Evolutionary conservation across 2,329 filamentous ascomycete species (phyloP), one percentile per base, ranked within the genome.

Genomic region (Cercospora beticola): DNA sequence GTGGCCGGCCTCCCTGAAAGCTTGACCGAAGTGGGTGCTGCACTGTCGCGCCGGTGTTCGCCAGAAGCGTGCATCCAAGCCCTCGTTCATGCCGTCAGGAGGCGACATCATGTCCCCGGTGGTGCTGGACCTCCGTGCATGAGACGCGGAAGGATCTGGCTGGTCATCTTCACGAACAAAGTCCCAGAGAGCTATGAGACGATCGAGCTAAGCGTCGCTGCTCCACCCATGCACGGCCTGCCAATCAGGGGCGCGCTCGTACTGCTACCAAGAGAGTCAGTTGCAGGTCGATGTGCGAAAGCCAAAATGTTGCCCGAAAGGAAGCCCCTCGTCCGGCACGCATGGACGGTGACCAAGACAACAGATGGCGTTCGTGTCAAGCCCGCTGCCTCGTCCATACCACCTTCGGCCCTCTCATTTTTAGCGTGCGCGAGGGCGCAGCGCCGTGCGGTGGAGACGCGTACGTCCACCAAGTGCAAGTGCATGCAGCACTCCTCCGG

Each of bases 401-500:
- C 46, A 62, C 54, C 62, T 28, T 65, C 43, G 61, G 49, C 46
- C 60, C 63, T 62, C 21, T 33, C 31, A 23, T 33, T 33, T 30
- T 31, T 63, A 65, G 66, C 62, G 63, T 40, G 26, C 6, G 54
- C 54, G 54, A n/a, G 23, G 28, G 56, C 56, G 28, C 56, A 21
- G 40, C 54, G 62, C 26, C 33, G 23, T 52, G 67, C 56, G 56
- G 26, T 66, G 67, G 67, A 63, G 63, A 66, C 64, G 43, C 60
- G 64, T 61, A 65, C 58, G 63, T 21, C 59, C 57, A 61, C 30
- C 30, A 28, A 28, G 26, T 28, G 14, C 49, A 68, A 67, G 69
- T 62, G 43, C 68, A 68, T 69, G 64, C 62, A 68, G 62, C n/a
- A 61, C 62, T 67, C 68, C 66, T 67, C 64, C 64, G 70, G 61